Evolutionary conservation across 139 green algal genomes (phyloP), one percentile per base, ranked within the genome.

Genomic region (Micromonas commoda): DNA sequence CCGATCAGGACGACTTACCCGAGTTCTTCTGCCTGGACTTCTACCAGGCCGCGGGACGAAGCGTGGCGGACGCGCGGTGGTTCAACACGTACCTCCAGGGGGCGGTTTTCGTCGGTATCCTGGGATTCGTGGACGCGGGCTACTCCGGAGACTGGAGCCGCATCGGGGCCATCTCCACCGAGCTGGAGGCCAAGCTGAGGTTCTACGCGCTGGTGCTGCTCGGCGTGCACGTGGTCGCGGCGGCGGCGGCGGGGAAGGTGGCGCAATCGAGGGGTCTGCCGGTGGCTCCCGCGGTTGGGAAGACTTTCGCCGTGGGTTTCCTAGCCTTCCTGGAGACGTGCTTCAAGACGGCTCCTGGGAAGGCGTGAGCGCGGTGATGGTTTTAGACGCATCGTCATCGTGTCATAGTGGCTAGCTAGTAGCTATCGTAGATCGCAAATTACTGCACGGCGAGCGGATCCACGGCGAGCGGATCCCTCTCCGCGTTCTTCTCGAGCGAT

Each of bases 81-180:
- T 57, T 57, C 45, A 57, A 57, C 45, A 57, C 45, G 9, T 57
- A 57, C 45, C 45, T 57, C 45, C 37, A 78, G 20, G 72, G 3
- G 0, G 51, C 33, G 3, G 24, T 78, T 32, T 61, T 69, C 31
- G 23, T 78, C 20, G 21, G 5, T 16, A 53, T 78, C 9, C 3
- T 61, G 1, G 76, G 64, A 2, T 19, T 81, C 3, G 16, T 81
- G 28, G 76, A 81, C 66, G 65, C 64, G 24, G 76, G 64, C 2
- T 81, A 54, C 23, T 39, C 1, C 24, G 64, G 76, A 0, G 76
- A 81, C 63, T 81, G 76, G 76, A 63, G 19, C 0, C 64, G 76
- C 4, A 81, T 81, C 37, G 76, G 76, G 9, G 76, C 63, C 26
- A 54, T 81, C 64, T 54, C 64, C 34, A 0, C 2, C 1, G 65